Base-by-base conservation (phyloP, 2,329 filamentous ascomycete species). In the Phyllosticta citrichinensis region DNA sequence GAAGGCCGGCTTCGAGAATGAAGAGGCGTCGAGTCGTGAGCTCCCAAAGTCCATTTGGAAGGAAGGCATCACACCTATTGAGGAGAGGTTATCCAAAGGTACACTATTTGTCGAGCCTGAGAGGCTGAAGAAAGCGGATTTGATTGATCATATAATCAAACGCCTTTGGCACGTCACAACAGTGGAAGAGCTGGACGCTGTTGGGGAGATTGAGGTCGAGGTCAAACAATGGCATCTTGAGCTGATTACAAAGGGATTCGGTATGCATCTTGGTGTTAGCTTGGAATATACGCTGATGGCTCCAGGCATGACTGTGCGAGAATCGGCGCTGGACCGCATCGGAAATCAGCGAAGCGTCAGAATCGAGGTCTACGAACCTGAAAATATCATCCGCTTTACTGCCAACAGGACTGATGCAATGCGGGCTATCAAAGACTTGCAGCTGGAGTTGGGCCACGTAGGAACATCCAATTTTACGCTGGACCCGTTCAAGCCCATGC, bases 361-460 rank as follows among this genome's bases (percentile, higher is more conserved):
- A 33, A 57, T 73, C 10, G 68, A 75, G 47, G 62, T 71, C 17
- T 65, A 68, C 40, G 58, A 62, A 35, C 59, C 63, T 3, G 64
- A 70, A 40, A 65, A 64, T 40, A 63, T 73, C 19, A 57, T 75
- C 11, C 70, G 73, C 20, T 73, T 75, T 33, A 75, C 69, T 8
- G 72, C 71, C 30, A 69, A 73, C 59, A 73, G 73, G 55, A 70
- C 60, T 54, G 71, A 66, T 24, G 70, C 71, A 14, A 70, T 73
- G 53, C 72, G 73, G 55, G 69, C 69, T 6, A 70, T 71, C 3
- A 65, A 71, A 52, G 73, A 75, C 57, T 63, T 75, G 25, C 67
- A 71, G 54, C 57, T 65, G 11, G 63, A 66, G 1, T 56, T 74
- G 22, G 57, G 64, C 30, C 63, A 65, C 17, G 63, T 65, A 2